Evolutionary conservation across 179 eudicot genomes (phyloP), one percentile per base, ranked within the genome.

Genomic region (Dionaea muscipula): DNA sequence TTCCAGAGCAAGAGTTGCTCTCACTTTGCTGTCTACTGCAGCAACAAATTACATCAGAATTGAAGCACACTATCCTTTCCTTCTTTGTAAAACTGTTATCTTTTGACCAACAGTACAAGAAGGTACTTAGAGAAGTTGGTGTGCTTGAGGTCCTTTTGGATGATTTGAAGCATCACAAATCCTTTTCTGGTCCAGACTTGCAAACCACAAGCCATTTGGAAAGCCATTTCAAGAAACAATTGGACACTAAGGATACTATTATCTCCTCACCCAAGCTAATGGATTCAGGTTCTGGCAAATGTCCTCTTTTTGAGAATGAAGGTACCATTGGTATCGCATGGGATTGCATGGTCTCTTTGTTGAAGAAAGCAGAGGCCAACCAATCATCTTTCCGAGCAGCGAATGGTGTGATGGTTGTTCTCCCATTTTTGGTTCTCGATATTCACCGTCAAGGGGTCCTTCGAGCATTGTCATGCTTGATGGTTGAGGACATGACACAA

Each of bases 1-100:
- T 94, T 51, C 99, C 99, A 47, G 99, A 94, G 69, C 99, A 94
- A 68, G 99, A 94, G 70, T 71, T 94, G 69, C 94, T 94, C 59
- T 94, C 99, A 25, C 94, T 94, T 60, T 89, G 99, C 71, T 94
- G 99, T 77, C 76, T 94, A 59, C 61, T 94, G 60, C 96, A 94
- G 75, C 99, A 94, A 73, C 95, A 83, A 27, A 85, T 80, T 52
- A 68, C 81, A 26, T 60, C 91, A 26, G 84, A 78, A 40, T 68
- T 89, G 47, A 94, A 94, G 68, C 76, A 69, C 25, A 83, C 94
- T 25, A 85, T 94, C 61, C 76, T 94, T 53, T 75, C 96, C 31
- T 94, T 94, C 65, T 85, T 94, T 69, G 96, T 94, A 22, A 94
- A 94, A 65, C 78, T 94, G 13, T 67, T 94, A 46, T 94, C 99